phyloP scores from a whole-genome alignment of 345 rosid species.

The Theobroma cacao region DNA sequence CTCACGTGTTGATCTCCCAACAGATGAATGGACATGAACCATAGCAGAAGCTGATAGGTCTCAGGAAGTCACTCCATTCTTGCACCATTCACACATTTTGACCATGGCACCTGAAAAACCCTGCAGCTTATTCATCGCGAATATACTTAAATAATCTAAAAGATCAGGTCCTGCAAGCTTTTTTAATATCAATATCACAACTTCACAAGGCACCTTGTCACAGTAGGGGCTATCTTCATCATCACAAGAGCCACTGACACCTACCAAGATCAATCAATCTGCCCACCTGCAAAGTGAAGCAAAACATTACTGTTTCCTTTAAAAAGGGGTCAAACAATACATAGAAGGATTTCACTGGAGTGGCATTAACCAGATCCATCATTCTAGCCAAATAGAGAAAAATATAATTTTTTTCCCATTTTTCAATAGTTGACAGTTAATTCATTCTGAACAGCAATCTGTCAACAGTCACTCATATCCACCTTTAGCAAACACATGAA shows the following conservation, averaged over 20 bases:
- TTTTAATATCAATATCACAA: neutral
- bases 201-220: neutral
- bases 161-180: neutral
- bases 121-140: neutral
- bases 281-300: neutral
- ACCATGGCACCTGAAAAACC: neutral
- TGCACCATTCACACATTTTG: neutral
- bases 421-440: neutral
- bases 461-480: neutral
- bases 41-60: neutral
- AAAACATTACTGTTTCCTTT: neutral
- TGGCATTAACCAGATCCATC: neutral
- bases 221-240: neutral
- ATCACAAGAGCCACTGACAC: neutral
- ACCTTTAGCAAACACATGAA: neutral
- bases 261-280: neutral
- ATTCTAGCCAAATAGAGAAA: neutral
- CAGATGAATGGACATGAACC: neutral
- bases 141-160: neutral
- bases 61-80: neutral
- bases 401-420: neutral
- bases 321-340: neutral
- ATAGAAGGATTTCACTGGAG: neutral
- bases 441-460: neutral
- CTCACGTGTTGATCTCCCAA: neutral